Evolutionary conservation across 2,329 filamentous ascomycete genomes (phyloP).

Genomic region (Pseudomassariella vexata): DNA sequence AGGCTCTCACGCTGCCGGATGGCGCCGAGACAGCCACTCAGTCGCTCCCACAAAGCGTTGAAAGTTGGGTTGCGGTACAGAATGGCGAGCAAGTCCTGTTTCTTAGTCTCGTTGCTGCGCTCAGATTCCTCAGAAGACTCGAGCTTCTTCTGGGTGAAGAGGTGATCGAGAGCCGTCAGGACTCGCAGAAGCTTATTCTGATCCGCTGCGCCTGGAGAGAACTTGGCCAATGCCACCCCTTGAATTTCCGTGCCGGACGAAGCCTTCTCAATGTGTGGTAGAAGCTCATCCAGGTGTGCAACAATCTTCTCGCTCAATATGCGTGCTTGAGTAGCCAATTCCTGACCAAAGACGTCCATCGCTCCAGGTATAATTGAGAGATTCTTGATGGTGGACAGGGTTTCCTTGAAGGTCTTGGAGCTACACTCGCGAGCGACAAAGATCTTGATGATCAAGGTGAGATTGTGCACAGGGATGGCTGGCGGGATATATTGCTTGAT

Average conservation of each 20-base stretch:
- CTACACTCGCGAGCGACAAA: constrained; percentile 94
- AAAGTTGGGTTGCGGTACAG: constrained; percentile 91
- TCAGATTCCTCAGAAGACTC: constrained; percentile 39
- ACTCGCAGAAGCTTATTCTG: constrained; percentile 93
- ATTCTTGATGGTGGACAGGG: constrained; percentile 97
- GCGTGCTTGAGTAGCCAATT: constrained; percentile 84
- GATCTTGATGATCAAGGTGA: constrained; percentile 92
- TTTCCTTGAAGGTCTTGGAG: constrained; percentile 96
- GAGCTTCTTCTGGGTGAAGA: constrained; percentile 75
- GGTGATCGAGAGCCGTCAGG: constrained; percentile 87
- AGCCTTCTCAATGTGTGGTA: constrained; percentile 81
- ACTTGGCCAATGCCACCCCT: constrained; percentile 87
- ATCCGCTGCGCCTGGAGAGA: constrained; percentile 91
- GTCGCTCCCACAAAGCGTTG: constrained; percentile 82
- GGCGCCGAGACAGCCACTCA: constrained; percentile 80
- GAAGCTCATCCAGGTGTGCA: constrained; percentile 74
- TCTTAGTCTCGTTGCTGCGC: constrained; percentile 51
- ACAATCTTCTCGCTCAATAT: constrained; percentile 79
- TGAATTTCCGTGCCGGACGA: constrained; percentile 91
- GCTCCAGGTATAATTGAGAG: constrained; percentile 88
- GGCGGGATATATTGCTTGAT: constrained; percentile 67
- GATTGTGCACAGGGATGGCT: constrained; percentile 79
- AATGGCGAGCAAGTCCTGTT: constrained; percentile 78
- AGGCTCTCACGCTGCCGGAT: constrained; percentile 92
- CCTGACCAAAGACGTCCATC: constrained; percentile 85